A percentile compares a stretch with the other conserved stretches of the same genome.
Conservation (phyloP, 2,329 filamentous ascomycete genomes). For the Dissoconium aciculare region DNA sequence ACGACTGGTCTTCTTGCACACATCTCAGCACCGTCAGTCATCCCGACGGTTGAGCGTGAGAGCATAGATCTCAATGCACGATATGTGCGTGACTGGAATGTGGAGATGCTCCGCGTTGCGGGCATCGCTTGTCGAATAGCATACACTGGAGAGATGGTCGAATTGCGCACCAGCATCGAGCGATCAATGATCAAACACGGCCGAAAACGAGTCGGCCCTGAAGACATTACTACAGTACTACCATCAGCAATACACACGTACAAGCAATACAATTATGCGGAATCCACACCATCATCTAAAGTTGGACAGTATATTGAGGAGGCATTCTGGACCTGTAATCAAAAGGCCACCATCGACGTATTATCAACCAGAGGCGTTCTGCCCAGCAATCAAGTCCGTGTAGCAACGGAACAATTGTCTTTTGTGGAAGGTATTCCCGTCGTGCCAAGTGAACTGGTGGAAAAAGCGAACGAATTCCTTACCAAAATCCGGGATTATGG, state of each 20-base stretch:
- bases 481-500: constrained; percentile 69
- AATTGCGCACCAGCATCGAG: constrained; percentile 43
- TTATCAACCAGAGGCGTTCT: constrained; percentile 79
- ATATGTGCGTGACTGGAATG: constrained; percentile 90
- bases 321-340: constrained; percentile 87
- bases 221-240: constrained; percentile 51
- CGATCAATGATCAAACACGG: constrained; percentile 23
- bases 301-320: constrained; percentile 83
- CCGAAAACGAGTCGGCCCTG: constrained; percentile 39
- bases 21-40: constrained; percentile 88
- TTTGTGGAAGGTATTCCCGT: constrained; percentile 86
- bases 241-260: constrained; percentile 70
- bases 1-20: constrained; percentile 90
- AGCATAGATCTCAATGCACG: constrained; percentile 92
- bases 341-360: constrained; percentile 68
- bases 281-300: constrained; percentile 75
- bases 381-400: constrained; percentile 66
- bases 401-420: constrained; percentile 52
- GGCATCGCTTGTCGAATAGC: constrained; percentile 81
- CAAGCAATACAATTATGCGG: constrained; percentile 73
- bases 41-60: constrained; percentile 92
- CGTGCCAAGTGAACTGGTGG: constrained; percentile 60
- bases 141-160: constrained; percentile 74
- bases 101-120: constrained; percentile 78
- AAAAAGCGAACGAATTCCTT: constrained; percentile 55